Base-by-base conservation (phyloP, 495 filamentous ascomycete genomes). In the Aspergillus sclerotiicarbonarius region DNA sequence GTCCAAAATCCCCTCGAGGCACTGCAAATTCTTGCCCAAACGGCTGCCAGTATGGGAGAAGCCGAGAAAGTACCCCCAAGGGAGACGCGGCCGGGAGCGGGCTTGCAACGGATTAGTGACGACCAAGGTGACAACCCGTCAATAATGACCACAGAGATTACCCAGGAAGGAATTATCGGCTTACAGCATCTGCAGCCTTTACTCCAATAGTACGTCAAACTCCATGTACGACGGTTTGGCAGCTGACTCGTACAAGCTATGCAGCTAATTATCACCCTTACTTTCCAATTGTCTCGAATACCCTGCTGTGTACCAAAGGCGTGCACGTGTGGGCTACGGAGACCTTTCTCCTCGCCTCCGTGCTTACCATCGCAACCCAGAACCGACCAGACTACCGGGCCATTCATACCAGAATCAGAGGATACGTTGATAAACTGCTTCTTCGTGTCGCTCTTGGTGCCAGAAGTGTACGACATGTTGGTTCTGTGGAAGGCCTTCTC, bases 1-100 rank as follows among this genome's bases (percentile, higher is more conserved):
- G 29, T 56, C 10, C 53, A 56, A 43, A 61, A 61, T 30, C 59
- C 59, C 4, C 50, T 50, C 0, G 59, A 61, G 43, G 59, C 53
- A 8, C 41, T 61, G 1, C 41, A 52, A 21, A 61, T 61, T 13
- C 48, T 61, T 3, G 59, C 59, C 10, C 47, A 57, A 8, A 50
- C 48, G 8, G 59, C 59, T 7, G 33, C 51, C 5, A 43, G 3
- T 41, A 31, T 21, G 9, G 18, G 18, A 15, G 4, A 16, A 37
- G 6, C 20, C 8, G 33, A 25, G n/a, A 39, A 54, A 30, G 18
- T 4, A 41, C 47, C 41, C 21, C 46, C 15, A 41, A 39, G 25
- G 25, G 5, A 25, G 25, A 25, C 25, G 2, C 5, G 2, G 2
- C 25, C 2, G 25, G 5, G 25, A 25, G 25, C 25, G 5, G 25